Evolutionary conservation across 2,329 filamentous ascomycete genomes (phyloP), one percentile per base, ranked within the genome.

Genomic region (Phoma sp.): DNA sequence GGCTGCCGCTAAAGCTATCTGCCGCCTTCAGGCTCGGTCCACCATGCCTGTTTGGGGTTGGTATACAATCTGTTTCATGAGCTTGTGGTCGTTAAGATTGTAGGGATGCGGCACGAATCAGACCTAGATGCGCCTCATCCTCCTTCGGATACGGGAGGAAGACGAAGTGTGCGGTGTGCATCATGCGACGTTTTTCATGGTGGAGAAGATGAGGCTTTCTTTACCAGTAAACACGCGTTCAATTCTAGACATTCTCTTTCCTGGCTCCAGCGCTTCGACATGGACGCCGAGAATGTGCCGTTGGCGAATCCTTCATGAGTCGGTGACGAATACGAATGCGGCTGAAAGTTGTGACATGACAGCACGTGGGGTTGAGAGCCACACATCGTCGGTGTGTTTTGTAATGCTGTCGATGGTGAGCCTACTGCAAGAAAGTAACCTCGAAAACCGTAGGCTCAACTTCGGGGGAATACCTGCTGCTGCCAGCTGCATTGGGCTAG

Each of bases 71-170:
- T 15, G 23, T 49, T 29, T 33, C 39, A 36, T 46, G 51, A 54
- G 45, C 38, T 48, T 48, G 43, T 48, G 45, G 28, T 20, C n/a
- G 20, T 46, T 54, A 54, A 49, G 39, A 49, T 49, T 54, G 39
- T 49, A 49, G 11, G 38, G 39, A 49, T 42, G 23, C 14, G n/a
- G 18, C 38, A 36, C 18, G 17, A 17, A n/a, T 28, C 14, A 30
- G 25, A 43, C 43, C 45, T 54, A 17, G 39, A 40, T 34, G 45
- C 51, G 34, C 18, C 43, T 52, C 12, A 46, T 28, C 36, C 15
- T 25, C 29, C 48, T 32, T 43, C 43, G 43, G 14, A 15, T 47
- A 7, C 3, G 7, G 33, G 18, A 30, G 20, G 30, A 34, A 18
- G 25, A 18, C 32, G 7, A 32, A 12, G 23, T 28, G 15, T 43